Base-by-base conservation (phyloP, 176 grass and related monocot genomes). In the Musa schizocarpa region DNA sequence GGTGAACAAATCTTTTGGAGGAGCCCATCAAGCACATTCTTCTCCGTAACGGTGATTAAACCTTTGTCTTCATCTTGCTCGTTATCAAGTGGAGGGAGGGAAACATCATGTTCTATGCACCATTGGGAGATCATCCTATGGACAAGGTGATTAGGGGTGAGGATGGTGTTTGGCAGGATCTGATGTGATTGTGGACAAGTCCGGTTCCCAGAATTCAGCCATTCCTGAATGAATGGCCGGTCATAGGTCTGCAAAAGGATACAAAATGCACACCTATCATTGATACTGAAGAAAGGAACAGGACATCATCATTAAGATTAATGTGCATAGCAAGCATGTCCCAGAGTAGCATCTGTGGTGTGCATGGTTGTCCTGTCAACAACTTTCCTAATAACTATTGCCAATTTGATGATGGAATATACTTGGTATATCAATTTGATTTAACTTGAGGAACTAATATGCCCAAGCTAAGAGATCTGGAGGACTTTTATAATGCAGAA, bases 1-100 rank as follows among this genome's bases (percentile, higher is more conserved):
- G 80, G 73, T 11, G 84, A 89, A 55, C 86, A 89, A 63, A 92
- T 89, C 52, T 85, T 88, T 68, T 77, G 69, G 11, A 96, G 81
- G 74, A 96, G 83, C 75, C 79, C 63, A 77, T 83, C 76, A 81
- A 91, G 86, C 48, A 74, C 72, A 65, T 74, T 77, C 26, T 74
- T 77, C 29, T 87, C 86, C 79, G 79, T 82, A 27, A 63, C 84
- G 53, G 67, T 85, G 78, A 68, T 29, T 68, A 77, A n/a, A 54
- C 71, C 84, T 76, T 81, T 71, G 26, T 23, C 63, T 26, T 24
- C 63, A 0, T 87, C 74, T 74, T 80, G 84, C 21, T 65, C 22
- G 13, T 85, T 76, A 63, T 79, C 76, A 68, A 75, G 23, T 70
- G 50, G 71, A 75, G 86, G 72, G 53, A 87, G 65, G 71, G 72